Evolutionary conservation across 75 land plant species (phyloP), one percentile per base, ranked within the genome.

Genomic region (Cryptomeria japonica): DNA sequence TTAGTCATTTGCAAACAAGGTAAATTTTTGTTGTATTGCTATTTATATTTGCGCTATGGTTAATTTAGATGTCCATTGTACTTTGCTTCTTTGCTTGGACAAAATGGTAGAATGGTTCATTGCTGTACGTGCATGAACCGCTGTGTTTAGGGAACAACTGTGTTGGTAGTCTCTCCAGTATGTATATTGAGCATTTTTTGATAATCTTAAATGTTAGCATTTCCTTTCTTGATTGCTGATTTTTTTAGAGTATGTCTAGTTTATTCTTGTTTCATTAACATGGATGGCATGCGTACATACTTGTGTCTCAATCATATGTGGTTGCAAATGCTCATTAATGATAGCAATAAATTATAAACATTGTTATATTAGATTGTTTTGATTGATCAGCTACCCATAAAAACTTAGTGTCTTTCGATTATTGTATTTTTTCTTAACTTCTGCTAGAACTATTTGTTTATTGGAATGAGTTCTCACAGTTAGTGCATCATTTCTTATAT

Each of bases 1-100:
- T 97, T 86, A 82, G 90, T 41, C 91, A 86, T 42, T 87, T 98
- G 90, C 91, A 92, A 39, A 34, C 84, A 51, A 92, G 99, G 99
- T 96, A 92, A 34, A 80, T 31, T 85, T 44, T 10, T 22, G 46
- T 5, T 80, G 3, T 80, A 22, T 1, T 25, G 46, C 83, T 39
- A 80, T 80, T 80, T 42, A 42, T 42, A 5, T 80, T 44, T 25
- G 83, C 47, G 31, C 25, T 80, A 42, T 42, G 25, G 42, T 42
- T 42, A 19, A 41, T 80, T 42, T 9, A 41, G n/a, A 5, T 80
- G 41, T 39, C 8, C 15, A 32, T 73, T 13, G 1, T 19, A 22
- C 28, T 46, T 16, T 12, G 31, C 9, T 42, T 80, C 3, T 80
- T 42, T 80, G 46, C 47, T 37, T 37, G 41, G 80, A 77, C 37